Evolutionary conservation across 805 yeast species (phyloP).

Genomic region (Osmozyma mogii): DNA sequence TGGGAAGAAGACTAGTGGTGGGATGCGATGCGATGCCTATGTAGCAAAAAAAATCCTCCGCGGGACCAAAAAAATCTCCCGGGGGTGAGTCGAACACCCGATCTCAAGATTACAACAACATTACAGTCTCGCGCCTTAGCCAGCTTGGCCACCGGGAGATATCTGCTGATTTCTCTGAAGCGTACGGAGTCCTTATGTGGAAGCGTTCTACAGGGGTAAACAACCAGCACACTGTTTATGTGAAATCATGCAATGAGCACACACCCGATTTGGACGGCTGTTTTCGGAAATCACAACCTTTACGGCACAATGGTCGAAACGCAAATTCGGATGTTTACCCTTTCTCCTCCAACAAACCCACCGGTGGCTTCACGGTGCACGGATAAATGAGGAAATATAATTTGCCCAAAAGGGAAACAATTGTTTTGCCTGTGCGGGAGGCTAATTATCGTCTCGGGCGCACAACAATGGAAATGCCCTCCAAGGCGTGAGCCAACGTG

Average conservation of each 20-base stretch:
- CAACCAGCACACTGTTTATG: too few species aligned
- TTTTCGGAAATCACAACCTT: background rate
- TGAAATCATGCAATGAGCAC: background rate
- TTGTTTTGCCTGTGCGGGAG: too few species aligned
- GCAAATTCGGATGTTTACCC: background rate
- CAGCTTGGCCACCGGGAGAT: constrained; percentile 43
- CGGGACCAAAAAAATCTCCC: constrained; percentile 26
- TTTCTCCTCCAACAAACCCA: background rate
- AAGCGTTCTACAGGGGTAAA: background rate
- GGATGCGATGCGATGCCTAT: background rate
- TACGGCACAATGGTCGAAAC: background rate
- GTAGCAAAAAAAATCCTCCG: background rate
- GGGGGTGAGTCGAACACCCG: constrained; percentile 46
- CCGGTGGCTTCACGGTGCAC: too few species aligned
- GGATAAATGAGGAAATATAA: too few species aligned
- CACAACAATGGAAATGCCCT: too few species aligned
- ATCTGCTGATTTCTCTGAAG: background rate
- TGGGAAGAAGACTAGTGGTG: background rate
- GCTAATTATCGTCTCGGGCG: too few species aligned
- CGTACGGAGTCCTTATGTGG: background rate
- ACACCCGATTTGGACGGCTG: background rate
- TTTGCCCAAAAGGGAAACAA: too few species aligned
- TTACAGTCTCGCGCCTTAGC: constrained; percentile 45
- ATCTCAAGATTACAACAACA: constrained; percentile 36
- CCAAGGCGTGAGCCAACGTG: too few species aligned